Evolutionary conservation across 495 filamentous ascomycete genomes (phyloP).

Genomic region (Neurospora sp.): DNA sequence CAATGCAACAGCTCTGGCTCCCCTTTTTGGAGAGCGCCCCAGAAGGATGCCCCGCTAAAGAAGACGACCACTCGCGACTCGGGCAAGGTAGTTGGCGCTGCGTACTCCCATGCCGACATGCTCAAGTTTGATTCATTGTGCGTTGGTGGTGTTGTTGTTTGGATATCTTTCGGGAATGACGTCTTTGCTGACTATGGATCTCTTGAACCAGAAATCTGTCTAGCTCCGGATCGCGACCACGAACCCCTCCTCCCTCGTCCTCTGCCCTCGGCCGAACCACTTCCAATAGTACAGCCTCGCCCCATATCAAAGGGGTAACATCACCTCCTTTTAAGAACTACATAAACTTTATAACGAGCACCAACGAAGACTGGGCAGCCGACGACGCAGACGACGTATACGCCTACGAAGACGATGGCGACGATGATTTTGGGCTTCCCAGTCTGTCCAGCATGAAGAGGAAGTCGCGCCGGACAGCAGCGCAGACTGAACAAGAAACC

Average conservation of each 20-base stretch:
- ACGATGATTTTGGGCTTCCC: conserved; percentile 89
- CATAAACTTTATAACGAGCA: conserved; percentile 62
- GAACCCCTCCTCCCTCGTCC: conserved; percentile 38
- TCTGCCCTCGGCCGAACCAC: conserved; percentile 24
- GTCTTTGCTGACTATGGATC: conserved; percentile 10
- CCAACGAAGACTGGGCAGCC: conserved; percentile 65
- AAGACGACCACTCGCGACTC: conserved; percentile 50
- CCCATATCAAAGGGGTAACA: conserved; percentile 42
- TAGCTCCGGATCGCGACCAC: conserved; percentile 34
- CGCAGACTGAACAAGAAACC: conserved; percentile 20
- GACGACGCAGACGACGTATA: conserved; percentile 61
- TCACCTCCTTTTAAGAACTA: conserved; percentile 63
- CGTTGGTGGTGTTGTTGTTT: conserved; percentile 6
- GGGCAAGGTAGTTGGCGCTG: conserved; percentile 80
- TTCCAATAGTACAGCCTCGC: conserved; percentile 32
- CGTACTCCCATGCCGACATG: conserved; percentile 94
- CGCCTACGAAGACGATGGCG: conserved; percentile 62
- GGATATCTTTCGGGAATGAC: not conserved
- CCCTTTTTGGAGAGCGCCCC: conserved; percentile 77
- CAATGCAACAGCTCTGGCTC: conserved; percentile 53
- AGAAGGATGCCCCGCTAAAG: conserved; percentile 42
- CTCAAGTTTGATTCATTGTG: conserved; percentile 75
- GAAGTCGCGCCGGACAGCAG: conserved; percentile 47
- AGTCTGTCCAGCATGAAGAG: conserved; percentile 81
- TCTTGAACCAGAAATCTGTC: conserved; percentile 29